phyloP scores from a whole-genome alignment of 805 yeast genomes.

The Metschnikowia vanudenii region DNA sequence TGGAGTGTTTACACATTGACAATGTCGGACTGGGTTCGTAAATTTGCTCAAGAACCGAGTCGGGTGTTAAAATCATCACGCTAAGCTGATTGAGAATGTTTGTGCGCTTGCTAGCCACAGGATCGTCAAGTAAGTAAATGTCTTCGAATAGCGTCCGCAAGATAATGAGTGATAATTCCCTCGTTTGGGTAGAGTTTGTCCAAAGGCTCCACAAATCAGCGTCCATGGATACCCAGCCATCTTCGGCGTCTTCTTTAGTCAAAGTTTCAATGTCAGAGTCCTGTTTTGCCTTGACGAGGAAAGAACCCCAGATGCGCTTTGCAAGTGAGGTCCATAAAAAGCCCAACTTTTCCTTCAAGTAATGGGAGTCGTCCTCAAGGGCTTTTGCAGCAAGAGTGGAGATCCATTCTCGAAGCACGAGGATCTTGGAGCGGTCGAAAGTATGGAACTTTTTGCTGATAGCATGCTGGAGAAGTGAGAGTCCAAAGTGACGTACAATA shows the following conservation, averaged over 20 bases:
- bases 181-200: conserved; percentile 58
- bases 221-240: conserved; percentile 91
- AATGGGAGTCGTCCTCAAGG: conserved; percentile 74
- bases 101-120: conserved; percentile 79
- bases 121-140: conserved; percentile 85
- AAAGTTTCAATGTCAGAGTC: conserved; percentile 31
- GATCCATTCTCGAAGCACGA: conserved; percentile 80
- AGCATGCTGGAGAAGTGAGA: conserved; percentile 73
- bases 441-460: conserved; percentile 57
- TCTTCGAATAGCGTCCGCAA: conserved; percentile 90
- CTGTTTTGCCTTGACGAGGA: conserved; percentile 39
- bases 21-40: conserved; percentile 68
- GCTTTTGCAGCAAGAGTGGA: conserved; percentile 69
- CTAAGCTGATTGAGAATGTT: conserved; percentile 77
- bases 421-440: conserved; percentile 52
- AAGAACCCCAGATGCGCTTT: conserved; percentile 86
- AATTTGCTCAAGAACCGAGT: conserved; percentile 54
- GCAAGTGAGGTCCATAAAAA: conserved; percentile 89
- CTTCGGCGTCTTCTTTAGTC: conserved; percentile 43
- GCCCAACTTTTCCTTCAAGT: conserved; percentile 84
- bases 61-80: conserved; percentile 78
- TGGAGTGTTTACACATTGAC: conserved; percentile 60
- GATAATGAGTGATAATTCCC: conserved; percentile 76
- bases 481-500: conserved; percentile 87
- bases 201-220: conserved; percentile 69